phyloP scores from a whole-genome alignment of 305 asterid species.

The Fraxinus floribunda region DNA sequence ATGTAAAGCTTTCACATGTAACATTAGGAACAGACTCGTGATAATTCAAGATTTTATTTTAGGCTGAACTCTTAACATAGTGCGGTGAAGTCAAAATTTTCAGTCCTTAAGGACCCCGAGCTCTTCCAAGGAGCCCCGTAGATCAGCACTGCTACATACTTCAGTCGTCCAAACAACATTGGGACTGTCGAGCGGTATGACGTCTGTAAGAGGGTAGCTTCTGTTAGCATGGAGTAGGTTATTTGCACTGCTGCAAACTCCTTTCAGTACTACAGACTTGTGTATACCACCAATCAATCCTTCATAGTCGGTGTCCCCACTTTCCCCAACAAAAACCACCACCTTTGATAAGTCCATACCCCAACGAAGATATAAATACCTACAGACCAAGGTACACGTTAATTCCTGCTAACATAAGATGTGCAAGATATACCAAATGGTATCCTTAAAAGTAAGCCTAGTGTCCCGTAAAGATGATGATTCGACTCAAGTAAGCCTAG shows the following conservation, averaged over 20 bases:
- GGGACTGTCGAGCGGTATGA: constrained; percentile 65
- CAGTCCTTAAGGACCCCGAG: constrained; percentile 47
- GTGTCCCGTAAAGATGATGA: background rate
- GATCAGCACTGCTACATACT: constrained; percentile 53
- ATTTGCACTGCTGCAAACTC: constrained; percentile 57
- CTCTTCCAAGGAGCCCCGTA: constrained; percentile 53
- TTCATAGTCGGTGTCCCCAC: constrained; percentile 99
- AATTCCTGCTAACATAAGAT: background rate
- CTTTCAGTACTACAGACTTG: constrained; percentile 76
- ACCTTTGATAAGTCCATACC: constrained; percentile 86
- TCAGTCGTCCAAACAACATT: constrained; percentile 49
- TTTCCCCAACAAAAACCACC: constrained; percentile 93
- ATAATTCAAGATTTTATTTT: constrained; percentile 13
- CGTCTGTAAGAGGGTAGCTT: constrained; percentile 78
- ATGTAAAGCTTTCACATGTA: constrained; percentile 9
- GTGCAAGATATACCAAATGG: background rate
- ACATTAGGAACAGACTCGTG: background rate
- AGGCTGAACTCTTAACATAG: background rate
- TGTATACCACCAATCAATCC: constrained; percentile 87
- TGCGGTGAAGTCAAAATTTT: background rate
- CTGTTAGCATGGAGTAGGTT: constrained; percentile 68
- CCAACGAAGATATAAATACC: constrained; percentile 96
- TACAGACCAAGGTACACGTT: constrained; percentile 29
- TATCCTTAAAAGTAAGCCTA: background rate
- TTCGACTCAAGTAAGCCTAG: background rate